phyloP scores from a whole-genome alignment of 768 basidiomycete genomes.

The Gymnopilus junonius region DNA sequence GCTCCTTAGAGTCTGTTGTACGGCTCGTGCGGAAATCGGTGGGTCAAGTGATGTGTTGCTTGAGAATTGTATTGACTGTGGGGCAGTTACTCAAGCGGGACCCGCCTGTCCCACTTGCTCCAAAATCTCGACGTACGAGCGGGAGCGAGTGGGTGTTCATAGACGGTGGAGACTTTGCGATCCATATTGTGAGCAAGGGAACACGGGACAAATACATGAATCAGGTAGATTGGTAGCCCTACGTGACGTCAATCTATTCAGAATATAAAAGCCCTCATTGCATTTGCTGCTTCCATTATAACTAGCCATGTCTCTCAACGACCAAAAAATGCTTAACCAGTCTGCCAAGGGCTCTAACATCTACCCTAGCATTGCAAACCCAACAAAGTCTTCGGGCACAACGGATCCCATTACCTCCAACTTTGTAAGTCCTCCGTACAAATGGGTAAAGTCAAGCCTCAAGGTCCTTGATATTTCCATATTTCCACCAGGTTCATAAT shows the following conservation, averaged over 20 bases:
- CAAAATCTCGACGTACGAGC: slow-evolving; percentile 62
- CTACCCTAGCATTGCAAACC: slow-evolving; percentile 50
- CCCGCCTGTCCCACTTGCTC: slow-evolving; percentile 64
- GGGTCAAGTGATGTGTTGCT: slow-evolving; percentile 31
- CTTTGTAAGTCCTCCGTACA: slow-evolving; percentile 40
- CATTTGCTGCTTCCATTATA: slow-evolving; percentile 11
- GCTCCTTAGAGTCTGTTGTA: slow-evolving; percentile 76
- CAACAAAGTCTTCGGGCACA: slow-evolving; percentile 39
- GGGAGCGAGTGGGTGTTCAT: slow-evolving; percentile 85
- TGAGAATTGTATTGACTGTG: slow-evolving; percentile 1
- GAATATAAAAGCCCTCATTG: slow-evolving; percentile 8
- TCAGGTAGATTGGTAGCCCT: slow-evolving; percentile 29
- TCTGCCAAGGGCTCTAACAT: slow-evolving; percentile 37
- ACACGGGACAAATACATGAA: slow-evolving; percentile 73
- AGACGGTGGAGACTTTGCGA: slow-evolving; percentile 79
- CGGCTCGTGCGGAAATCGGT: slow-evolving; percentile 73
- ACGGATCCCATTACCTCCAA: slow-evolving; percentile 42
- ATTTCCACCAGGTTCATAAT: slow-evolving; percentile 40
- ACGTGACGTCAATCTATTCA: slow-evolving; percentile 23
- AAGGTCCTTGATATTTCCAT: background rate
- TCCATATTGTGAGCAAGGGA: slow-evolving; percentile 73
- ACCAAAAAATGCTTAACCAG: slow-evolving; percentile 21
- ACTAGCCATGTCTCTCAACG: slow-evolving; percentile 39
- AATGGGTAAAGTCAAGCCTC: background rate
- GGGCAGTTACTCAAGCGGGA: slow-evolving; percentile 58